These are phyloP conservation scores for Haplosporangium sp. DNA, from an alignment of 371 early-diverging fungal species.

Conservation along the genomic window DNA sequence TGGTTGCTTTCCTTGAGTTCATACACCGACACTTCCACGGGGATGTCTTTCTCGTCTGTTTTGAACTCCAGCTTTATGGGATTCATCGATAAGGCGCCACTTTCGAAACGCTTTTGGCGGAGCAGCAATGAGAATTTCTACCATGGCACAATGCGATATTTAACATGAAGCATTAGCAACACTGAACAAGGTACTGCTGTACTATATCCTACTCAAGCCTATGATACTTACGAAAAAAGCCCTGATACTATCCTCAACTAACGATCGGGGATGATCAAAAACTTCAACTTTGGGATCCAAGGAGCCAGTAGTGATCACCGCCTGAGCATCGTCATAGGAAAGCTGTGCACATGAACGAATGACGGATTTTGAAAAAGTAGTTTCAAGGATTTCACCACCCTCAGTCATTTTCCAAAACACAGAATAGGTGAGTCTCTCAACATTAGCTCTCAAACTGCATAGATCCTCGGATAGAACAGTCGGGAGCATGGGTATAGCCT, in stretches of 20 bases:
- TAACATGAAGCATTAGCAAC: no score
- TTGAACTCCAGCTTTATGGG: conserved; percentile 82
- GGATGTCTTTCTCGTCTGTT: conserved; percentile 76
- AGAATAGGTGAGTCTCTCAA: conserved; percentile 84
- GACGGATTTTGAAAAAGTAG: conserved; percentile 82
- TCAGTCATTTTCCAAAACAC: conserved; percentile 88
- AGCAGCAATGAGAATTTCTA: conserved; percentile 75
- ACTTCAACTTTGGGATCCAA: conserved; percentile 52
- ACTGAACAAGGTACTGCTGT: no score
- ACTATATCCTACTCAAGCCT: no score
- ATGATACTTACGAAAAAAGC: conserved; percentile 54
- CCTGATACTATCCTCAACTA: conserved; percentile 66
- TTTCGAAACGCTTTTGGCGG: conserved; percentile 80
- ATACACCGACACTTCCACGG: conserved; percentile 77
- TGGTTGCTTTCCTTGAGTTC: conserved; percentile 93
- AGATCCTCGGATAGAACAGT: conserved; percentile 86
- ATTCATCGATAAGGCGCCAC: conserved; percentile 88
- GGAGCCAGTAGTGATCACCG: conserved; percentile 64
- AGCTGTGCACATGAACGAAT: conserved; percentile 83
- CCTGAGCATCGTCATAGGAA: conserved; percentile 92
- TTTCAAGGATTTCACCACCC: conserved; percentile 78
- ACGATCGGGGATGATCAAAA: conserved; percentile 41
- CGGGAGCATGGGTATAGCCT: conserved; percentile 98
- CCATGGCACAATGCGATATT: conserved; percentile 8
- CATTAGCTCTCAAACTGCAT: conserved; percentile 78